Evolutionary conservation across 495 filamentous ascomycete species (phyloP), one percentile per base, ranked within the genome.

Genomic region (Podospora pseudocomata): DNA sequence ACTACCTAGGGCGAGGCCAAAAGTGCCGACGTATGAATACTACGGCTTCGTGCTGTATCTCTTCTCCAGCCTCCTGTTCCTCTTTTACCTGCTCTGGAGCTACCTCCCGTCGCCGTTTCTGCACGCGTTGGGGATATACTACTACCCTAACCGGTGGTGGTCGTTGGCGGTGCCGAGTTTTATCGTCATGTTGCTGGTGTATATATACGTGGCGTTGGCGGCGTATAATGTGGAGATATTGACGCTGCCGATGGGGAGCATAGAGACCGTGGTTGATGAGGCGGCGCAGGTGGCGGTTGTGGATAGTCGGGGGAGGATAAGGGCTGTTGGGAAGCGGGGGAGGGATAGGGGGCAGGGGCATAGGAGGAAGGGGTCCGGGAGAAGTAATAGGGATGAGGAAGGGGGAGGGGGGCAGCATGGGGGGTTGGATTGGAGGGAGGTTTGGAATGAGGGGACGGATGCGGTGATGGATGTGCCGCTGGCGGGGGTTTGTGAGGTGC

Each of bases 141-240:
- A 98, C 83, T 99, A 97, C 70, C 95, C 96, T 3, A 91, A 96
- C 76, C 88, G 95, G 26, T 99, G 95, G 95, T 99, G 95, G 95
- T 91, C 90, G 32, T 84, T 99, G 11, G 95, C 95, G 1, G 87
- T 97, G 18, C 95, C 95, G 1, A 87, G 89, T 3, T 98, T 92
- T 81, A 80, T 97, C 58, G 94, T 97, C 60, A 94, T 97, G 87
- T 76, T 85, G 26, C 83, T 97, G 18, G 86, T 95, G 20, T 98
- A 95, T 77, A 94, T 98, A 66, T 99, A 97, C 79, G 88, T 97
- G 18, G 95, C 96, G 55, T 84, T 99, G 34, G 93, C 95, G 55
- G 85, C 85, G 32, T 98, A 97, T 77, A 99, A 99, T 76, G 92
- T 89, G 4, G 90, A 90, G 69, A 91, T 93, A 65, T 79, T 98